Conservation (phyloP, 257 asterid species). For the Mitragyna speciosa region DNA sequence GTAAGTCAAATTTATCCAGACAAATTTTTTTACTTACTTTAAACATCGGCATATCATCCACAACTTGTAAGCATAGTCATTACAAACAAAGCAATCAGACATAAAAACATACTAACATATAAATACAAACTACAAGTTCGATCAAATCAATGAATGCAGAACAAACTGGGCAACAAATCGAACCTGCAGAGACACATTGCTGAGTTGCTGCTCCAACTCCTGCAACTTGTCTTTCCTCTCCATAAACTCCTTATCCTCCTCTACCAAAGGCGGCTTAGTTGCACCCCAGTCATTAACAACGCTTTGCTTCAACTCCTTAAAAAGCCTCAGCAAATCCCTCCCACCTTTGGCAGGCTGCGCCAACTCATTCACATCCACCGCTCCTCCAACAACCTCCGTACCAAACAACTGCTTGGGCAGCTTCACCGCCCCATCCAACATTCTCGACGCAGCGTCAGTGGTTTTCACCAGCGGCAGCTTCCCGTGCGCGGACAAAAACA, state of each 20-base stretch:
- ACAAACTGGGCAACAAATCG: constrained; percentile 12
- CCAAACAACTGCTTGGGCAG: constrained; percentile 60
- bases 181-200: constrained; percentile 94
- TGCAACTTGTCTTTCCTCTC: constrained; percentile 69
- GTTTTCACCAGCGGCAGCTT: constrained; percentile 53
- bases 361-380: constrained; percentile 47
- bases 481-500: constrained; percentile 55
- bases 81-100: background rate
- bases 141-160: background rate
- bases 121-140: background rate
- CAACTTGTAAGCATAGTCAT: background rate
- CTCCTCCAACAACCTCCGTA: constrained; percentile 36
- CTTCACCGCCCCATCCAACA: constrained; percentile 64
- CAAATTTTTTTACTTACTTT: no score
- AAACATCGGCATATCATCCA: background rate
- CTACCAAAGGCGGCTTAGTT: constrained; percentile 61
- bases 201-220: constrained; percentile 81
- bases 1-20: background rate
- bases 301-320: constrained; percentile 88
- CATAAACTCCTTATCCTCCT: constrained; percentile 83
- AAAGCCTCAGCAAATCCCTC: constrained; percentile 66
- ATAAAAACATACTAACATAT: background rate
- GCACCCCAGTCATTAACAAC: constrained; percentile 93
- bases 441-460: constrained; percentile 61
- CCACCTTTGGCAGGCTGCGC: constrained; percentile 76